Evolutionary conservation across 192 early-diverging fungal species (phyloP).

Genomic region (Coemansia sp.): DNA sequence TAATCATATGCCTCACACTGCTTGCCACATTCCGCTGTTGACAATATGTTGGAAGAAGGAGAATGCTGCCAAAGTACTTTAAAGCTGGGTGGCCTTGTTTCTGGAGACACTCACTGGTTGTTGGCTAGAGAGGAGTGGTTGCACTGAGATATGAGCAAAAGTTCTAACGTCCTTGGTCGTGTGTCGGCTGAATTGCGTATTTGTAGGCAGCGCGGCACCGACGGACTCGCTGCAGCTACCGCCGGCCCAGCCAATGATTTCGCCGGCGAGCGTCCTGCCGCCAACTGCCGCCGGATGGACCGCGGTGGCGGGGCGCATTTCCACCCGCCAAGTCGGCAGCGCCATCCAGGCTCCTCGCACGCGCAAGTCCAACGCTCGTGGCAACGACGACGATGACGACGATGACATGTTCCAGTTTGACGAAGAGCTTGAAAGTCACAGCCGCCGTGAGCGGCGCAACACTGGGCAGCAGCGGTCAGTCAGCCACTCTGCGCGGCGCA

Average conservation of each 20-base stretch:
- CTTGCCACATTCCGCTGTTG: neutral
- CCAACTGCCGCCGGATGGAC: conserved; percentile 24
- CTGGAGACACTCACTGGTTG: too few relatives aligned
- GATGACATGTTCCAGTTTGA: conserved; percentile 78
- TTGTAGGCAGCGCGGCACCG: neutral
- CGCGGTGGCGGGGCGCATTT: conserved; percentile 21
- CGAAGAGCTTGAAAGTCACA: conserved; percentile 64
- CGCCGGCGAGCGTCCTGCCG: conserved; percentile 9
- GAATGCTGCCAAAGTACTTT: neutral
- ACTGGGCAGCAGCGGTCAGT: conserved; percentile 13
- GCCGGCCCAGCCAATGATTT: conserved; percentile 25
- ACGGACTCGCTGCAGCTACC: conserved; percentile 7
- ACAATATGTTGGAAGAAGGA: too few relatives aligned
- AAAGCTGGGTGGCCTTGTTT: too few relatives aligned
- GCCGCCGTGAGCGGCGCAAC: conserved; percentile 26
- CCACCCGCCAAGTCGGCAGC: conserved; percentile 1
- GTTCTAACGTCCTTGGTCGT: too few relatives aligned
- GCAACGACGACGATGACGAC: conserved; percentile 49
- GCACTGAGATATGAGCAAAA: too few relatives aligned
- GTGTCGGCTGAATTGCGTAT: too few relatives aligned
- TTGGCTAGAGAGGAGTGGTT: too few relatives aligned
- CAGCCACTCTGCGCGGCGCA: conserved; percentile 22
- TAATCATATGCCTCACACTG: neutral
- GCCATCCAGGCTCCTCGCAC: neutral
- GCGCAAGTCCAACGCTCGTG: too few relatives aligned